Conservation (phyloP, 2,329 filamentous ascomycete genomes). For the Botryotinia calthae region DNA sequence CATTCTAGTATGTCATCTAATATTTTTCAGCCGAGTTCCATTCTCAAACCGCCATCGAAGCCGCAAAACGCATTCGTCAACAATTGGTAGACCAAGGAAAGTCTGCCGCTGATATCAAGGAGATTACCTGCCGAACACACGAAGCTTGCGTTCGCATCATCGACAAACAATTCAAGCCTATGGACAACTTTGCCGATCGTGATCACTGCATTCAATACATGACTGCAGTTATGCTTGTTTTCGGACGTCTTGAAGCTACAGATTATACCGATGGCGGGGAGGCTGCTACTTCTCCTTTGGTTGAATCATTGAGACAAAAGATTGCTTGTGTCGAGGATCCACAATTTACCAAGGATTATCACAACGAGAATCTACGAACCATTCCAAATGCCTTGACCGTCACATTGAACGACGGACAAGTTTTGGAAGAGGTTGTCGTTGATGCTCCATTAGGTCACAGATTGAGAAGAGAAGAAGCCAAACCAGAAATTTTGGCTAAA, state of each 20-base stretch:
- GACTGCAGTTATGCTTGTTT: slow-evolving; percentile 93
- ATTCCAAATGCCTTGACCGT: slow-evolving; percentile 97
- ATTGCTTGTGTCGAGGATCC: slow-evolving; percentile 97
- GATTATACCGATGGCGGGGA: slow-evolving; percentile 94
- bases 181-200: slow-evolving; percentile 99
- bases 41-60: slow-evolving; percentile 97
- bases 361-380: slow-evolving; percentile 86
- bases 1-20: slow-evolving; percentile 29
- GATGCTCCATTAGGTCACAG: slow-evolving; percentile 94
- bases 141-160: slow-evolving; percentile 99
- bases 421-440: slow-evolving; percentile 85
- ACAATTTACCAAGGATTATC: slow-evolving; percentile 92
- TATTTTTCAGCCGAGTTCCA: slow-evolving; percentile 76
- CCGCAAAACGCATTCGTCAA: slow-evolving; percentile 82
- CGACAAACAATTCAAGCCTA: slow-evolving; percentile 99
- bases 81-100: slow-evolving; percentile 83
- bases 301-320: slow-evolving; percentile 88
- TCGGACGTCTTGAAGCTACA: slow-evolving; percentile 85
- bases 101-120: slow-evolving; percentile 89
- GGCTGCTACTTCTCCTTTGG: slow-evolving; percentile 82
- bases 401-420: slow-evolving; percentile 88
- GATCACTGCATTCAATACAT: slow-evolving; percentile 99
- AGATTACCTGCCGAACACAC: slow-evolving; percentile 90
- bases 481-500: slow-evolving; percentile 94
- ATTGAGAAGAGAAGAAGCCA: slow-evolving; percentile 89